Conservation (phyloP, 345 rosid genomes). For the Viola odorata region DNA sequence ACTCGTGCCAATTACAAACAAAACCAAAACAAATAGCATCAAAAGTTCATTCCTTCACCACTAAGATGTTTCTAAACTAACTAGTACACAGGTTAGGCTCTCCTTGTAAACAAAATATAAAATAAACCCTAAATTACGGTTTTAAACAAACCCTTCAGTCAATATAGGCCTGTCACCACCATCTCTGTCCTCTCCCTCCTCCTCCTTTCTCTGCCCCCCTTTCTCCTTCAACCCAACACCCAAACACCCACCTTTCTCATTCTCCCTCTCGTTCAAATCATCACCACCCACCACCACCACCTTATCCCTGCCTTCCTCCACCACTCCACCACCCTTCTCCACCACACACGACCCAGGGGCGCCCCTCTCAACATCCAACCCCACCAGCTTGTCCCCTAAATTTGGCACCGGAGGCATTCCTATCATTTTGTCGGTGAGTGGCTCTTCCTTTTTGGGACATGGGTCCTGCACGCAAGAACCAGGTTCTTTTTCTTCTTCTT, state of each 20-base stretch:
- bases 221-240: constrained; percentile 25
- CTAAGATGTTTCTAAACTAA: too few relatives aligned
- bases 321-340: constrained; percentile 23
- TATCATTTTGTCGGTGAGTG: background rate
- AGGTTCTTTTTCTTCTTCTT: background rate
- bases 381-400: constrained; percentile 16
- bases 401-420: background rate
- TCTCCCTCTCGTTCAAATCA: constrained; percentile 13
- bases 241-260: constrained; percentile 20
- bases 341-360: constrained; percentile 20
- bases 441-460: constrained; percentile 7
- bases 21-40: too few relatives aligned
- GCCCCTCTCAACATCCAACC: constrained; percentile 1
- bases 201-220: constrained; percentile 3
- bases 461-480: constrained; percentile 18
- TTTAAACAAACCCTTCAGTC: constrained; percentile 35
- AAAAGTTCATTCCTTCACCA: too few relatives aligned
- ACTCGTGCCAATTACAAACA: too few relatives aligned
- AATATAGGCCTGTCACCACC: constrained; percentile 30
- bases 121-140: background rate
- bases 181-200: constrained; percentile 3
- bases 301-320: constrained; percentile 20
- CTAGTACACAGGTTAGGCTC: too few relatives aligned
- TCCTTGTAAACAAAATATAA: background rate
- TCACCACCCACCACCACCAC: constrained; percentile 29